Evolutionary conservation across 345 rosid species (phyloP).

Genomic region (Sonneratia caseolaris): DNA sequence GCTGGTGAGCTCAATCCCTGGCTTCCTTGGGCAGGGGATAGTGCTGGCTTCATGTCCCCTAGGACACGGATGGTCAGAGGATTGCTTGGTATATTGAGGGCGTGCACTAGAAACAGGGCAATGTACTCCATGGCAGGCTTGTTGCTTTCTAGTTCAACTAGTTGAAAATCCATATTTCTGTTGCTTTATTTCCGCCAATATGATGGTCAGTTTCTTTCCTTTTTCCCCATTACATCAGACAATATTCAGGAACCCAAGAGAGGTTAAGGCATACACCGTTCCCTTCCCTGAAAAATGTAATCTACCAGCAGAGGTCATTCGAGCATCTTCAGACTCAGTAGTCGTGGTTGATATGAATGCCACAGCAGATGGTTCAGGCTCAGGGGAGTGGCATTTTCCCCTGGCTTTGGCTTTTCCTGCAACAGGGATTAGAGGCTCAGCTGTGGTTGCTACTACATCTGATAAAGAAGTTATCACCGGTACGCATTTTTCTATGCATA

Average conservation of each 20-base stretch:
- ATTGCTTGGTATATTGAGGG: too few species aligned
- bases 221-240: conserved; percentile 31
- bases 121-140: too few species aligned
- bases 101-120: too few species aligned
- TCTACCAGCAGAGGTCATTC: conserved; percentile 87
- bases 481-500: conserved; percentile 14
- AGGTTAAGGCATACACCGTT: conserved; percentile 65
- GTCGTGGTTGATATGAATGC: conserved; percentile 69
- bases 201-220: conserved; percentile 14
- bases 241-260: conserved; percentile 82
- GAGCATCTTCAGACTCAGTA: conserved; percentile 75
- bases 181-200: background rate
- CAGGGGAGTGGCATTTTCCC: conserved; percentile 73
- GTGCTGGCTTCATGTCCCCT: too few species aligned
- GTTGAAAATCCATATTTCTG: background rate
- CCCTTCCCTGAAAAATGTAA: conserved; percentile 84
- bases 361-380: conserved; percentile 58
- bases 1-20: too few species aligned
- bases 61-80: too few species aligned
- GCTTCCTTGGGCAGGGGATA: too few species aligned
- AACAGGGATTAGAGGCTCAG: conserved; percentile 71
- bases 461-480: conserved; percentile 87
- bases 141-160: background rate
- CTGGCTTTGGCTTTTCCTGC: conserved; percentile 87
- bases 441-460: conserved; percentile 64